phyloP scores from a whole-genome alignment of 805 yeast genomes.

The Lipomyces anomalus region DNA sequence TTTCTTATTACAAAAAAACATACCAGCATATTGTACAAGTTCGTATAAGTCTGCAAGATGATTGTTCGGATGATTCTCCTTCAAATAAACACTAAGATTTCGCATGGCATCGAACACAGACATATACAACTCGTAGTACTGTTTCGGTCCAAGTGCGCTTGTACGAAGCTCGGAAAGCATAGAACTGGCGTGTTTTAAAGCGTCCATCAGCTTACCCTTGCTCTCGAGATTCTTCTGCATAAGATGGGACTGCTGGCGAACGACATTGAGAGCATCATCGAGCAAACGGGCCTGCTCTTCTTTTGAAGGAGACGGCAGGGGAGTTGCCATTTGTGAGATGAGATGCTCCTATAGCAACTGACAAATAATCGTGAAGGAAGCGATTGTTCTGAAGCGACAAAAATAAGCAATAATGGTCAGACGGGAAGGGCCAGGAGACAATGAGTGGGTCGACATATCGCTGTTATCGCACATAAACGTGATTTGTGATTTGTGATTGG shows the following conservation, averaged over 20 bases:
- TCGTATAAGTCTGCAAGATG: conserved; percentile 88
- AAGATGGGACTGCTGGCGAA: conserved; percentile 62
- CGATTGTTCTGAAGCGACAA: too few species aligned
- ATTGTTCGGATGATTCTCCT: conserved; percentile 60
- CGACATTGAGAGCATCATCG: conserved; percentile 45
- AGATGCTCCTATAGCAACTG: too few species aligned
- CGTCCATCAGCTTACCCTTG: conserved; percentile 71
- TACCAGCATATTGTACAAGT: conserved; percentile 81
- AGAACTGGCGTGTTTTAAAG: conserved; percentile 78
- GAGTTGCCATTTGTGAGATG: conserved; percentile 19
- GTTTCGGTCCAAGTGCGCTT: conserved; percentile 71
- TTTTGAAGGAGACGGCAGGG: conserved; percentile 21
- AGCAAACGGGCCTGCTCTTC: conserved; percentile 31
- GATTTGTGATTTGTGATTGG: too few species aligned
- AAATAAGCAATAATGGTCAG: too few species aligned
- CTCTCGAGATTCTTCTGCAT: conserved; percentile 74
- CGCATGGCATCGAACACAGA: conserved; percentile 78
- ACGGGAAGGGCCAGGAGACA: too few species aligned
- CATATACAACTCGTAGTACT: conserved; percentile 81
- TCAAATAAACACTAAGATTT: conserved; percentile 55
- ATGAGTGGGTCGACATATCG: too few species aligned
- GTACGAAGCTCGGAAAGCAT: conserved; percentile 78
- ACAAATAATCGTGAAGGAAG: too few species aligned
- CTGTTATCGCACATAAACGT: too few species aligned
- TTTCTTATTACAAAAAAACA: too few species aligned